Base-by-base conservation (phyloP, 192 early-diverging fungal species). In the Gigaspora rosea region DNA sequence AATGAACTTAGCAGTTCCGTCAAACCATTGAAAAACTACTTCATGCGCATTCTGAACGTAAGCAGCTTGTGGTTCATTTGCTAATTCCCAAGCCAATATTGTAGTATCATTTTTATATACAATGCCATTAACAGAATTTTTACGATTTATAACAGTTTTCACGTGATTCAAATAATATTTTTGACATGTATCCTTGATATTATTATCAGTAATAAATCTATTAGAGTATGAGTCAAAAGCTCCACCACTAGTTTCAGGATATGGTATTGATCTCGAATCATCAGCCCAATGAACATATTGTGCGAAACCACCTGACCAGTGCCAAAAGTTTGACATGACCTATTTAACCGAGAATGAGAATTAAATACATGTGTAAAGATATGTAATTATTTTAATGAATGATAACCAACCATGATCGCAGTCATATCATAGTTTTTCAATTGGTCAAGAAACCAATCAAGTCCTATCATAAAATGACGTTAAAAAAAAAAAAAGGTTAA, bases 81-180 rank as follows among this genome's bases (percentile, higher is more conserved):
- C 87, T 67, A 92, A 83, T 81, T 92, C 89, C 90, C 91, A 92
- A 4, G 88, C 85, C 75, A 91, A 84, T 20, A 92, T 88, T 16
- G 75, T 73, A 15, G 91, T 86, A 75, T 92, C 91, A 22, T 89
- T 78, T 1, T 75, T 66, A 72, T 92, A 92, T 10, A 68, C 7
- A 18, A 80, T 64, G 0, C 87, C 86, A 33, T 86, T 91, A 15
- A 86, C 54, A 1, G 71, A 81, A 67, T 92, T 92, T 22, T 50
- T 70, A 7, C 88, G 68, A 3, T 48, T 75, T 12, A 90, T 63
- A 41, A 92, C 82, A 1, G 63, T 63, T 10, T 73, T 54, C 5
- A 92, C 73, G 47, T 91, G 88, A 5, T 73, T 57, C 41, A 80
- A 78, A 80, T 83, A 92, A 73, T 83, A 73, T 12, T n/a, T 22